phyloP scores from a whole-genome alignment of 371 early-diverging fungal species.

The Mucor circinelloides region DNA sequence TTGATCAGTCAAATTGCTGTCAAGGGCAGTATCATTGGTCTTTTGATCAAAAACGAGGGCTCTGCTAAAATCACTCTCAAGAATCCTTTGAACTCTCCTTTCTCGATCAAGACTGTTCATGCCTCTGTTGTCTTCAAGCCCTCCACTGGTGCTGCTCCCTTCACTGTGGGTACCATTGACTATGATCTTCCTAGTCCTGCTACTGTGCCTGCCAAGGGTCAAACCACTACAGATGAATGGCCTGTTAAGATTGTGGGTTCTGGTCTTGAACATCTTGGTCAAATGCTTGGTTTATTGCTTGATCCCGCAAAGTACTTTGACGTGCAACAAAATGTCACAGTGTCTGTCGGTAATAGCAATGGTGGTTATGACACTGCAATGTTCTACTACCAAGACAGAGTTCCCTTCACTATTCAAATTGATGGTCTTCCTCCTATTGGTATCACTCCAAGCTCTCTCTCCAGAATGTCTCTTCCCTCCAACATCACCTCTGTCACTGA shows the following conservation, averaged over 20 bases:
- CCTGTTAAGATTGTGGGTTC: conserved; percentile 22
- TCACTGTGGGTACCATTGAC: conserved; percentile 30
- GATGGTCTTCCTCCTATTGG: conserved; percentile 15
- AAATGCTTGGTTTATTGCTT: conserved; percentile 6
- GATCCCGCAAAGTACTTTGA: conserved; percentile 20
- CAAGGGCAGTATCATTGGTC: conserved; percentile 11
- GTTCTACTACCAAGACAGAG: conserved; percentile 36
- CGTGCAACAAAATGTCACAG: conserved; percentile 30
- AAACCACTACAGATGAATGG: conserved; percentile 18
- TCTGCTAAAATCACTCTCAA: conserved; percentile 39
- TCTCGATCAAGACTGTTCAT: conserved; percentile 28
- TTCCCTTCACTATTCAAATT: conserved; percentile 24
- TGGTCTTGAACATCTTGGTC: conserved; percentile 8
- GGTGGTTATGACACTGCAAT: conserved; percentile 29
- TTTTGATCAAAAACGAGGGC: conserved; percentile 17
- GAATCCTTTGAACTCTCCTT: conserved; percentile 48
- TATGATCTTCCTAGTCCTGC: conserved; percentile 23
- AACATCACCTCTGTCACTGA: conserved; percentile 6
- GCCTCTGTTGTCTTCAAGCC: conserved; percentile 28
- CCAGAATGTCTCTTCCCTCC: conserved; percentile 4
- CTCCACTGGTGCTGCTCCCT: conserved; percentile 2
- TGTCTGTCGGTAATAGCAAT: conserved; percentile 29
- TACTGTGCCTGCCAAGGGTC: conserved; percentile 24
- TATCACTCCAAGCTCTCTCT: not conserved
- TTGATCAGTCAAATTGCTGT: conserved; percentile 38